phyloP scores from a whole-genome alignment of 371 early-diverging fungal genomes.

The Funneliformis caledonium region DNA sequence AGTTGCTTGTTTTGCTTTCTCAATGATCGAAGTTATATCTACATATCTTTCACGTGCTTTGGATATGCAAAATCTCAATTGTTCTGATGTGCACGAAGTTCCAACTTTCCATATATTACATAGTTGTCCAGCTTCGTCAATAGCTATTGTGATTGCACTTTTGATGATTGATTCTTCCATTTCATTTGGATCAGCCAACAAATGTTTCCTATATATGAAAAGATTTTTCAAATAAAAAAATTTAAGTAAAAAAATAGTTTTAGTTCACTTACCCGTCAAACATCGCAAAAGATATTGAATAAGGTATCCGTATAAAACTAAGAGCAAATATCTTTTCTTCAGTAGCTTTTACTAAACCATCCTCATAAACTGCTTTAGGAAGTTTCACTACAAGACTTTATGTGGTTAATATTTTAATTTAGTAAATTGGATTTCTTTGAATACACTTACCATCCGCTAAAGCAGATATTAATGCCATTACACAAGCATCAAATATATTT shows the following conservation, averaged over 20 bases:
- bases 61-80: constrained; percentile 53
- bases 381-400: constrained; percentile 58
- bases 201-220: constrained; percentile 44
- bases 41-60: constrained; percentile 44
- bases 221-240: neutral
- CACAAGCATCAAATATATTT: constrained; percentile 85
- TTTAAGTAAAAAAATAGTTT: neutral
- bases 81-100: constrained; percentile 46
- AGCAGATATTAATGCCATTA: constrained; percentile 78
- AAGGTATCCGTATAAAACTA: constrained; percentile 57
- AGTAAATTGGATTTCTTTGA: neutral
- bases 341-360: constrained; percentile 65
- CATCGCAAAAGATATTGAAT: constrained; percentile 70
- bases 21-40: neutral
- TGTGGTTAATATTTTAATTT: constrained; percentile 4
- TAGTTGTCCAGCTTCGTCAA: constrained; percentile 62
- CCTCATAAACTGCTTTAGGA: constrained; percentile 64
- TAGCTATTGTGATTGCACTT: constrained; percentile 62
- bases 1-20: neutral
- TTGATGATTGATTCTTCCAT: constrained; percentile 71
- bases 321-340: constrained; percentile 52
- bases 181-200: constrained; percentile 77
- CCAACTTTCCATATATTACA: constrained; percentile 61
- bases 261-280: constrained; percentile 56
- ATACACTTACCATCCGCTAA: constrained; percentile 63